Base-by-base conservation (phyloP, 495 filamentous ascomycete species). In the Evernia prunastri region DNA sequence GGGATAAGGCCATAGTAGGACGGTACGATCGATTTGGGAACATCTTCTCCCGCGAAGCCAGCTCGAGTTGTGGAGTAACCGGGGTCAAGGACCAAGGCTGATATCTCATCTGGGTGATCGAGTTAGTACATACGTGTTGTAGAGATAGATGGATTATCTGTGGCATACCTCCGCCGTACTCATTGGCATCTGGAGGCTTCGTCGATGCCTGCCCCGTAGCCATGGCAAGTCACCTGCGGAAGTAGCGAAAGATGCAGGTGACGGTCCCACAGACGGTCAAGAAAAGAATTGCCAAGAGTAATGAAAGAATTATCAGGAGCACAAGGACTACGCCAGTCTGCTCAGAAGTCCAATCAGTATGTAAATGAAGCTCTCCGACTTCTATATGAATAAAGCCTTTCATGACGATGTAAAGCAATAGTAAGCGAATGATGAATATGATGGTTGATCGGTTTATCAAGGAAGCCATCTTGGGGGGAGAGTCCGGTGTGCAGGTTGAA, bases 11-110 rank as follows among this genome's bases (percentile, higher is more conserved):
- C 89, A 74, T 96, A 97, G 77, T 89, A 88, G 36, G 90, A 91
- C 23, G 93, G 91, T 51, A 95, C 80, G 58, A 97, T 84, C 18
- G 90, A 90, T 81, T 97, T 98, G 63, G 94, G 94, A 5, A 89
- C 86, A 77, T 98, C 94, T 87, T 98, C 94, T 69, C 95, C 94
- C 6, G 94, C 94, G 73, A 96, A 97, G 66, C 94, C 94, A 62
- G 92, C 95, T 77, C 95, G 93, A 20, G 86, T 90, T 69, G 85
- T 89, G 54, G 87, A 89, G 78, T 89, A 96, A 49, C 95, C 94
- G 6, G 95, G 89, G 71, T 98, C 94, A 69, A 98, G 90, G 29
- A 98, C 90, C 71, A 98, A 89, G 33, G 94, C 94, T 20, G 91
- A 94, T 59, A 98, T 91, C 76, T 98, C 94, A 80, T 98, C 94